Percentiles rank a stretch among this genome's conserved stretches.
These are phyloP conservation scores for Zygosaccharomyces bisporus DNA, from an alignment of 805 yeast species.

Conservation along the genomic window DNA sequence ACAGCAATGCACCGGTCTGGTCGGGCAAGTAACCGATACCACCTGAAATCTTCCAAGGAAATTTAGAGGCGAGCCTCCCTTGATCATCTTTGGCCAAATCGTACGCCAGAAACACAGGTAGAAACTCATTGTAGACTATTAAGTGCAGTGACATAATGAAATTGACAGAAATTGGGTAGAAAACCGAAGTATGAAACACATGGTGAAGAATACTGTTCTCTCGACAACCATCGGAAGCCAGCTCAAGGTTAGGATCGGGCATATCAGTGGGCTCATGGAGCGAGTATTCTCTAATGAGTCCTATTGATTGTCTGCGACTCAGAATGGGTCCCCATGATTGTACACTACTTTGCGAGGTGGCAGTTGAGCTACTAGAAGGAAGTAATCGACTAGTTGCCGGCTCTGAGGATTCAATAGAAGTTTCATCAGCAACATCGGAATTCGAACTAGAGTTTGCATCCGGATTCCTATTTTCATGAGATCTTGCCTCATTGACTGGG, in stretches of 20 bases:
- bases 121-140: slow-evolving; percentile 49
- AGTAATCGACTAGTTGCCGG: slow-evolving; percentile 18
- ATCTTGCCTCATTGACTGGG: not conserved
- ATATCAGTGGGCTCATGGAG: slow-evolving; percentile 33
- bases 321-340: slow-evolving; percentile 26
- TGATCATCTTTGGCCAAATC: slow-evolving; percentile 25
- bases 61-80: slow-evolving; percentile 33
- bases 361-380: slow-evolving; percentile 13
- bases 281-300: slow-evolving; percentile 35
- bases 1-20: slow-evolving; percentile 48
- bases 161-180: slow-evolving; percentile 38
- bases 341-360: slow-evolving; percentile 23
- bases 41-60: slow-evolving; percentile 49
- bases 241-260: slow-evolving; percentile 8
- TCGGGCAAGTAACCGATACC: slow-evolving; percentile 49
- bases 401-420: not conserved
- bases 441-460: not conserved
- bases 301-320: slow-evolving; percentile 35
- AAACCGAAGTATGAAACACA: slow-evolving; percentile 32
- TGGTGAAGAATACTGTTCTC: slow-evolving; percentile 26
- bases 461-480: not conserved
- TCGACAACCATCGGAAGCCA: slow-evolving; percentile 20
- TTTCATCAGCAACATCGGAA: not conserved
- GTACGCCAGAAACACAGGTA: slow-evolving; percentile 52
- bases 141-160: slow-evolving; percentile 46